Evolutionary conservation across 805 yeast species (phyloP).

Genomic region (Ogataea henricii): DNA sequence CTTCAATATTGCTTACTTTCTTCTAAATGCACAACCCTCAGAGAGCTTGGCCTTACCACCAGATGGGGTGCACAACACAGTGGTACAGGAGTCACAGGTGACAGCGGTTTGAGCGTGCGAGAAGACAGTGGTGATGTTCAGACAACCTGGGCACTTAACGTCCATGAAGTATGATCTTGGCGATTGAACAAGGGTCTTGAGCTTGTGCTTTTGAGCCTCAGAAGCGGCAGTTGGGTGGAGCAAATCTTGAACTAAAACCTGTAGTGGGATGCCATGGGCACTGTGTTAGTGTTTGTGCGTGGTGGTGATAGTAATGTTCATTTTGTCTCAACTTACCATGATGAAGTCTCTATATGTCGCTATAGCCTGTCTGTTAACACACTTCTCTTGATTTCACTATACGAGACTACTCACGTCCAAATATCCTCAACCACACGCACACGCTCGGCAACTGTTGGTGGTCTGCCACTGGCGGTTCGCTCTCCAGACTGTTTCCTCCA

Average conservation of each 20-base stretch:
- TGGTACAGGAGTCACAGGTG: slow-evolving; percentile 97
- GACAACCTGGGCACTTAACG: slow-evolving; percentile 99
- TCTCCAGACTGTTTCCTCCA: slow-evolving; percentile 3
- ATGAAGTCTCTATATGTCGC: slow-evolving; percentile 5
- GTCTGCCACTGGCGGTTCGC: background rate
- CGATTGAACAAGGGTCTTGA: slow-evolving; percentile 93
- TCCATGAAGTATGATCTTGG: slow-evolving; percentile 99
- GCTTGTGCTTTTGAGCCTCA: slow-evolving; percentile 96
- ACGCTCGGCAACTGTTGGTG: background rate
- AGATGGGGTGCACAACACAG: slow-evolving; percentile 97
- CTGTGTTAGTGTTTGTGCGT: background rate
- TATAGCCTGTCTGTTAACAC: background rate
- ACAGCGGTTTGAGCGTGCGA: slow-evolving; percentile 99
- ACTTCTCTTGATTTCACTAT: too few species aligned
- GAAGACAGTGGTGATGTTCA: slow-evolving; percentile 98
- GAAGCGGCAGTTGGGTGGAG: slow-evolving; percentile 97
- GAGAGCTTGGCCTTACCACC: slow-evolving; percentile 99
- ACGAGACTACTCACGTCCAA: background rate
- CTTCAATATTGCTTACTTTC: slow-evolving; percentile 63
- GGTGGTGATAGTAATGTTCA: background rate
- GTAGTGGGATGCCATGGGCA: background rate
- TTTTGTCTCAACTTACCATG: slow-evolving; percentile 4
- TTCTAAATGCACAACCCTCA: slow-evolving; percentile 99
- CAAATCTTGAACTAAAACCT: slow-evolving; percentile 98
- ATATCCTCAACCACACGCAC: background rate